These are phyloP conservation scores for Beauveria bassiana DNA, from an alignment of 2,329 filamentous ascomycete species.

Conservation along the genomic window DNA sequence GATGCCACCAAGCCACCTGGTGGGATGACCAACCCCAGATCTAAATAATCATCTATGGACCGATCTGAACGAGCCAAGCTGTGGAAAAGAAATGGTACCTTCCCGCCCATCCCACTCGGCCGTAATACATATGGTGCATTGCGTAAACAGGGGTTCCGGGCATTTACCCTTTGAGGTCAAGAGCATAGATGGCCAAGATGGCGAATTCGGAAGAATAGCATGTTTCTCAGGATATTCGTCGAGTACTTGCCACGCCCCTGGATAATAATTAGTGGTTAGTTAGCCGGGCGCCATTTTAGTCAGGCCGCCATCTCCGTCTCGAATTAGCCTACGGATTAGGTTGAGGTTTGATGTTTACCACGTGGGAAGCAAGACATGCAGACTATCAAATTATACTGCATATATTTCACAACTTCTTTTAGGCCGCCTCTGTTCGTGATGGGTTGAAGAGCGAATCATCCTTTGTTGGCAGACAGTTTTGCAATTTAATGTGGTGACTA, in stretches of 20 bases:
- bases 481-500: too few species aligned
- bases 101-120: neutral
- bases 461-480: neutral
- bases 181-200: slow-evolving; percentile 1
- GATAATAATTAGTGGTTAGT: too few species aligned
- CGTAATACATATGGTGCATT: neutral
- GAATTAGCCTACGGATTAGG: neutral
- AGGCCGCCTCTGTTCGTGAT: neutral
- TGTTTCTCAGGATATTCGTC: neutral
- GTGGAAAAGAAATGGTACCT: neutral
- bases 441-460: neutral
- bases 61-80: slow-evolving; percentile 1
- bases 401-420: neutral
- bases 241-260: neutral
- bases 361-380: slow-evolving; percentile 10
- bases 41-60: neutral
- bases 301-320: neutral
- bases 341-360: neutral
- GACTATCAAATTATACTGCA: neutral
- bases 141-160: slow-evolving; percentile 2
- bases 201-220: neutral
- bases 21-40: slow-evolving; percentile 4
- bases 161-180: neutral
- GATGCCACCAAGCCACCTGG: neutral
- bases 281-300: neutral